These are phyloP conservation scores for Talaromyces rugulosus DNA, from an alignment of 2,329 filamentous ascomycete species.

Conservation along the genomic window DNA sequence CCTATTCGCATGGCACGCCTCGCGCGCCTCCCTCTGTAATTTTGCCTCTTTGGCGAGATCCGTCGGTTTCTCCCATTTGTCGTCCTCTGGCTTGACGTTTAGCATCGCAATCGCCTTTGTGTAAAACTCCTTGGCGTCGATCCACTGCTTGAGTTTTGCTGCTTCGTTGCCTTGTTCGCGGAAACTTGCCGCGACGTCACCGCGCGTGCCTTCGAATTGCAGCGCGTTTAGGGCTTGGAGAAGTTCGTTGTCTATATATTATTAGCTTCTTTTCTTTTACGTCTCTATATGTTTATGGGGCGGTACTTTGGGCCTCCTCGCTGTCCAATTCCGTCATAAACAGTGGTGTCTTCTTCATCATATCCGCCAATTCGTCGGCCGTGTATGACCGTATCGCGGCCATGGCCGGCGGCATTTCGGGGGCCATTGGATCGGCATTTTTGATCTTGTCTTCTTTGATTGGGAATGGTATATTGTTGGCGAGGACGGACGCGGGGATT, in stretches of 20 bases:
- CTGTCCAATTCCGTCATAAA: conserved; percentile 91
- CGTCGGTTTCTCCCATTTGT: conserved; percentile 47
- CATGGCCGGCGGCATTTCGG: conserved; percentile 56
- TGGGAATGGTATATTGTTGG: conserved; percentile 33
- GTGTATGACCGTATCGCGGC: conserved; percentile 54
- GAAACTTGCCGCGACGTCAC: conserved; percentile 79
- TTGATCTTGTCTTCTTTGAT: conserved; percentile 34
- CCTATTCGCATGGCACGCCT: conserved; percentile 78
- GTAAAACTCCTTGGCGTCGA: conserved; percentile 88
- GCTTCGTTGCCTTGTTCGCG: conserved; percentile 90
- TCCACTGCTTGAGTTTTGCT: conserved; percentile 69
- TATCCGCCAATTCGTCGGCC: conserved; percentile 57
- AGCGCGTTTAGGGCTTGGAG: conserved; percentile 85
- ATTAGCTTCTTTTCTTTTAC: conserved; percentile 1
- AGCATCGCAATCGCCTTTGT: conserved; percentile 76
- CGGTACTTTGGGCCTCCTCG: conserved; percentile 50
- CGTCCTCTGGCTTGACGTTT: conserved; percentile 52
- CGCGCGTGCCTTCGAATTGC: conserved; percentile 84
- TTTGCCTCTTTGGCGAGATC: conserved; percentile 56
- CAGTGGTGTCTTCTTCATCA: conserved; percentile 70
- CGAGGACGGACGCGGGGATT: conserved; percentile 1
- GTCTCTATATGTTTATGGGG: not conserved
- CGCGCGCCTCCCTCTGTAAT: conserved; percentile 62
- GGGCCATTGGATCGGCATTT: conserved; percentile 27
- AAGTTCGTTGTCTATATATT: conserved; percentile 68